These are phyloP conservation scores for Tolypocladium tundrense DNA, from an alignment of 2,329 filamentous ascomycete genomes.

Conservation along the genomic window DNA sequence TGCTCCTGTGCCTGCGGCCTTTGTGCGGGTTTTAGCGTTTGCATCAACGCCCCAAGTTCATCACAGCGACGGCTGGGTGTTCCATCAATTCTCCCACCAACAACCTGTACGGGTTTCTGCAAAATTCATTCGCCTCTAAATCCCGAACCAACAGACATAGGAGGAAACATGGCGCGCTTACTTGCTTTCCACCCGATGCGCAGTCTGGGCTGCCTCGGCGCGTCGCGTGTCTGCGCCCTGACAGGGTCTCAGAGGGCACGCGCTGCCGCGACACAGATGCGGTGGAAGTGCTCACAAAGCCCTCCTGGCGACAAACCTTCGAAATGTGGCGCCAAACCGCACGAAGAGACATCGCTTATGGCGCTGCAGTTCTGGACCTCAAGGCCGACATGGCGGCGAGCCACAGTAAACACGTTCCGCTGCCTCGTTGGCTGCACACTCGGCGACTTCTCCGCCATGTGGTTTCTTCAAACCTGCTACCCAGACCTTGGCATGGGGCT, in stretches of 20 bases:
- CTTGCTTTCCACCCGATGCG: not conserved
- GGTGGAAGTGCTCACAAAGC: not conserved
- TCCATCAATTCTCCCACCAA: not conserved
- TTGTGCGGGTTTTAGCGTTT: not conserved
- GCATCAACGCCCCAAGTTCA: not conserved
- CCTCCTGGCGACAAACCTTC: not conserved
- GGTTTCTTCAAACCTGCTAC: constrained; percentile 39
- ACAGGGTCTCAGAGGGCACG: not conserved
- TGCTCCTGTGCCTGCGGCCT: not conserved
- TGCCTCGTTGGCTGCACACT: constrained; percentile 44
- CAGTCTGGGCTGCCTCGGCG: not conserved
- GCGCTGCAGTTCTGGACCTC: constrained; percentile 20
- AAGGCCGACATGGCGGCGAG: constrained; percentile 32
- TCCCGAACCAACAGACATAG: no score
- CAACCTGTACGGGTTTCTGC: not conserved
- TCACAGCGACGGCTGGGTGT: not conserved
- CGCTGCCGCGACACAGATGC: not conserved
- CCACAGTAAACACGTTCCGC: constrained; percentile 41
- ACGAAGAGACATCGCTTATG: not conserved
- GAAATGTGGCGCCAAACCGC: not conserved
- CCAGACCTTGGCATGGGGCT: constrained; percentile 33
- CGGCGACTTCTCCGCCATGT: constrained; percentile 47
- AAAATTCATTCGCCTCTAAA: not conserved
- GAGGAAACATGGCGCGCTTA: not conserved
- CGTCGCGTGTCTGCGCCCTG: not conserved